phyloP scores from a whole-genome alignment of 2,329 filamentous ascomycete species.

The Venturia pyrina region DNA sequence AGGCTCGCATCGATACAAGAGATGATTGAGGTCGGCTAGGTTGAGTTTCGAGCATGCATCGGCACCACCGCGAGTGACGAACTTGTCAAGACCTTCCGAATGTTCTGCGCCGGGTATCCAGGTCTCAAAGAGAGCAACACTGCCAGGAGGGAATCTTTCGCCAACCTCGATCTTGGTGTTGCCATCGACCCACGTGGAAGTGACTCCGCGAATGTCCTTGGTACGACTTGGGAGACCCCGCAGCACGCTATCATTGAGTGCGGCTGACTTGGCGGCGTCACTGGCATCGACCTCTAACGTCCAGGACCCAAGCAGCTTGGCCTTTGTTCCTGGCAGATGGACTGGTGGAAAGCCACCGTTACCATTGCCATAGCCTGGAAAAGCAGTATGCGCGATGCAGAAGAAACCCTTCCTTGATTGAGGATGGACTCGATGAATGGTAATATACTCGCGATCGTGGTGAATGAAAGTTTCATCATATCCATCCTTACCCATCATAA shows the following conservation, averaged over 20 bases:
- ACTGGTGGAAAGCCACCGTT: slow-evolving; percentile 74
- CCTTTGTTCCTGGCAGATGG: slow-evolving; percentile 72
- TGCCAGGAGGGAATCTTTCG: slow-evolving; percentile 81
- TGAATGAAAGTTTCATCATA: slow-evolving; percentile 96
- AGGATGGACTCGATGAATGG: slow-evolving; percentile 89
- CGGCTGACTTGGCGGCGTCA: slow-evolving; percentile 55
- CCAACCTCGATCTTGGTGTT: slow-evolving; percentile 73
- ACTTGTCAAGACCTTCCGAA: slow-evolving; percentile 71
- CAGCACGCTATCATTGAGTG: slow-evolving; percentile 60
- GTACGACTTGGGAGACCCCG: slow-evolving; percentile 78
- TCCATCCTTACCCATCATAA: slow-evolving; percentile 86
- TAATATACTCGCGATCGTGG: slow-evolving; percentile 92
- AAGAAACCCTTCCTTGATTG: slow-evolving; percentile 90
- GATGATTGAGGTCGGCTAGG: slow-evolving; percentile 79
- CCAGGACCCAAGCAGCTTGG: slow-evolving; percentile 82
- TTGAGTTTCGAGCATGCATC: slow-evolving; percentile 66
- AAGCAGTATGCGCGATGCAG: slow-evolving; percentile 90
- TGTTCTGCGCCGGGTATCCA: slow-evolving; percentile 87
- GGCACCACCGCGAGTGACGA: slow-evolving; percentile 71
- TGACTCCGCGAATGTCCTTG: slow-evolving; percentile 61
- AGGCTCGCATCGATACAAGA: slow-evolving; percentile 82
- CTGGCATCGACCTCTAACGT: slow-evolving; percentile 78
- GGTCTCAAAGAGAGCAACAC: slow-evolving; percentile 90
- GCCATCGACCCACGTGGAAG: slow-evolving; percentile 59
- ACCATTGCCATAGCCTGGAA: slow-evolving; percentile 77